Percentiles rank a stretch among this genome's conserved stretches.
These are phyloP conservation scores for Macrocybe gigantea DNA, from an alignment of 768 basidiomycete genomes.

Conservation along the genomic window DNA sequence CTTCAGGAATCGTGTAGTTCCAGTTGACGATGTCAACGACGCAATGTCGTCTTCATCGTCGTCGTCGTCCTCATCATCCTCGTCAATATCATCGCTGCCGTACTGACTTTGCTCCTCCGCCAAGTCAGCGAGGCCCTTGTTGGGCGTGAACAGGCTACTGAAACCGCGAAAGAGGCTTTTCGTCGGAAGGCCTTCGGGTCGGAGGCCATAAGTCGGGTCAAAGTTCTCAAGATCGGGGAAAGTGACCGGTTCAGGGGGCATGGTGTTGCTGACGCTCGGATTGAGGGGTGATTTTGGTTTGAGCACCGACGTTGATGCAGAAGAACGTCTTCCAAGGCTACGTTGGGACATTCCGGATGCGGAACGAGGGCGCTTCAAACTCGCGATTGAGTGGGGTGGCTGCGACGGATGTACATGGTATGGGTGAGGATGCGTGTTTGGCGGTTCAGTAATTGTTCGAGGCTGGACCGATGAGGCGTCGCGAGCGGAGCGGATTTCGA, in stretches of 20 bases:
- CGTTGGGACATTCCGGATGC: conserved; percentile 1
- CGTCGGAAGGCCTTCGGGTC: conserved; percentile 84
- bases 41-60: conserved; percentile 21
- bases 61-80: conserved; percentile 24
- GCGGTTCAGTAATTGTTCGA: conserved; percentile 8
- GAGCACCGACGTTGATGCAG: conserved; percentile 15
- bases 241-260: conserved; percentile 18
- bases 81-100: conserved; percentile 38
- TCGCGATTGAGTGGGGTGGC: not conserved
- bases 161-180: conserved; percentile 82
- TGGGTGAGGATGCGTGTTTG: conserved; percentile 5
- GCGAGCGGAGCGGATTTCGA: conserved; percentile 38
- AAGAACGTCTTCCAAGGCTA: conserved; percentile 8
- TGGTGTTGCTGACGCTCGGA: conserved; percentile 18
- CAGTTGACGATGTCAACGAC: conserved; percentile 64
- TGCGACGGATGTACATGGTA: not conserved
- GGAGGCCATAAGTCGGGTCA: conserved; percentile 94
- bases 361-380: conserved; percentile 7
- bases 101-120: conserved; percentile 51
- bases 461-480: conserved; percentile 20
- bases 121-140: conserved; percentile 75
- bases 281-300: conserved; percentile 13
- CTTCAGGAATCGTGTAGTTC: conserved; percentile 50
- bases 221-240: conserved; percentile 68
- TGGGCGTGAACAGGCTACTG: conserved; percentile 62